phyloP scores from a whole-genome alignment of 805 yeast genomes.

The Metschnikowia vanudenii region DNA sequence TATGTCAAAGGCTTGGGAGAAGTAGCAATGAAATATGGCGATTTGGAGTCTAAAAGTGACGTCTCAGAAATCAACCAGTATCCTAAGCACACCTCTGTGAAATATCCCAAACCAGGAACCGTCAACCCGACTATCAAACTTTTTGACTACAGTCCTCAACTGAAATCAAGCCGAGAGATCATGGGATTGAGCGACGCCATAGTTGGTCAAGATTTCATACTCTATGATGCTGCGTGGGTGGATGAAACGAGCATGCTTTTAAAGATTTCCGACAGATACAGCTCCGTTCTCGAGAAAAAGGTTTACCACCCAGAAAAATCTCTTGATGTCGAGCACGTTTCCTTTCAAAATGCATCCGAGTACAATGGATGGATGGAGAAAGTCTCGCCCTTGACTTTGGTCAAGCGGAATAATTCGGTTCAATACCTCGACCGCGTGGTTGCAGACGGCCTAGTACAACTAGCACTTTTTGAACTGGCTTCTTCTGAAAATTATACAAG shows the following conservation, averaged over 20 bases:
- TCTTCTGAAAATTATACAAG: constrained; percentile 13
- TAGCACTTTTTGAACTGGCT: constrained; percentile 23
- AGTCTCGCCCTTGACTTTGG: constrained; percentile 14
- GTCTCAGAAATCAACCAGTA: constrained; percentile 35
- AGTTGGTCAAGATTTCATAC: constrained; percentile 18
- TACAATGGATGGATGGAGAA: constrained; percentile 28
- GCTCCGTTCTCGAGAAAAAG: constrained; percentile 18
- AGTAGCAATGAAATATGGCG: constrained; percentile 13
- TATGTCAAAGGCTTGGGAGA: constrained; percentile 39
- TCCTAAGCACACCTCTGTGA: constrained; percentile 46
- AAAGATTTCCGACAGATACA: constrained; percentile 24
- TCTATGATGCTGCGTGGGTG: constrained; percentile 26
- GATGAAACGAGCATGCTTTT: constrained; percentile 17
- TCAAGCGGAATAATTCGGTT: constrained; percentile 8
- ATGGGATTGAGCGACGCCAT: constrained; percentile 7
- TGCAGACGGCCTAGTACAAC: constrained; percentile 16
- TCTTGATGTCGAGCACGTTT: constrained; percentile 2
- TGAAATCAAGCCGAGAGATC: constrained; percentile 24
- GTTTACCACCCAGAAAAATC: constrained; percentile 14
- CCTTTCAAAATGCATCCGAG: constrained; percentile 11
- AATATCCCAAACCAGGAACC: constrained; percentile 75
- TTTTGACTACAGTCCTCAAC: constrained; percentile 34
- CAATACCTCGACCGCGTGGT: constrained; percentile 26
- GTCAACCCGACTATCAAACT: constrained; percentile 55
- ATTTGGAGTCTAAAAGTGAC: background rate